Conservation (phyloP, 306 rosid genomes). For the Begonia peltatifolia region DNA sequence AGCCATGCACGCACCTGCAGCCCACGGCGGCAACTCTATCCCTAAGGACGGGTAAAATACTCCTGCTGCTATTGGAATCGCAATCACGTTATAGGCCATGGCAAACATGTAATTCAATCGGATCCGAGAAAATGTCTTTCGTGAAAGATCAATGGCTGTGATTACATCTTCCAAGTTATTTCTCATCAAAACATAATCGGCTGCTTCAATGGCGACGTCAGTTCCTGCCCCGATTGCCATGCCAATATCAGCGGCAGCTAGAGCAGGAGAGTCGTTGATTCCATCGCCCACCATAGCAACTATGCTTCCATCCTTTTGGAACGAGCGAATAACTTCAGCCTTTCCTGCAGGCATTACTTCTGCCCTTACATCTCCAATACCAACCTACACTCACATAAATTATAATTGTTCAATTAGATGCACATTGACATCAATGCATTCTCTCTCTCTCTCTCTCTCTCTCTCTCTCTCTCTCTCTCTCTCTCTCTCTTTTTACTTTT, state of each 20-base stretch:
- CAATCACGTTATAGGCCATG: conserved; percentile 55
- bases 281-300: conserved; percentile 99
- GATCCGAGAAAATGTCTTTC: conserved; percentile 51
- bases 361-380: conserved; percentile 76
- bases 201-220: conserved; percentile 88
- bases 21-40: conserved; percentile 71
- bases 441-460: too few relatives aligned
- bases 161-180: conserved; percentile 81
- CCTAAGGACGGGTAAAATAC: conserved; percentile 40
- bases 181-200: conserved; percentile 77
- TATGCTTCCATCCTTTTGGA: conserved; percentile 67
- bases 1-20: conserved; percentile 94
- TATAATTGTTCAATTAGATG: too few relatives aligned
- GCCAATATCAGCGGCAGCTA: conserved; percentile 81
- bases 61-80: conserved; percentile 84
- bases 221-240: conserved; percentile 93
- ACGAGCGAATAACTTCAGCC: conserved; percentile 60
- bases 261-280: conserved; percentile 78
- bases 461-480: too few relatives aligned
- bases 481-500: too few relatives aligned
- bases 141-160: conserved; percentile 67
- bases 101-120: conserved; percentile 73
- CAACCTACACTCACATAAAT: conserved; percentile 49
- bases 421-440: too few relatives aligned
- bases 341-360: conserved; percentile 98